phyloP scores from a whole-genome alignment of 163 green algal species.

The Scenedesmus sp. region DNA sequence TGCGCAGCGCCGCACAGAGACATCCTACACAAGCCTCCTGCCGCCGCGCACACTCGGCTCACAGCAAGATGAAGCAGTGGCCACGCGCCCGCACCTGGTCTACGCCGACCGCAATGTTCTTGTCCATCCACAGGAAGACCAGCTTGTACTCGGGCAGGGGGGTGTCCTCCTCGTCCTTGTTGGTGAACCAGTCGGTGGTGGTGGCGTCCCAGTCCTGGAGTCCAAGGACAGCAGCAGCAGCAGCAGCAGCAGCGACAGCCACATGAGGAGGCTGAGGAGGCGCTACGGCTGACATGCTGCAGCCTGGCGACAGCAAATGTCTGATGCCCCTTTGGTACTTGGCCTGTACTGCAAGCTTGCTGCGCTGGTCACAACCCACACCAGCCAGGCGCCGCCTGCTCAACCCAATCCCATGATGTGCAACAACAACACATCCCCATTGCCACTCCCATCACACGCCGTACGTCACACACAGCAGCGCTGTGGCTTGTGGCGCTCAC shows the following conservation, averaged over 20 bases:
- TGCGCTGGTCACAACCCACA: no score
- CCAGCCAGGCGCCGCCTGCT: no score
- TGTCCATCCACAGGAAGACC: constrained; percentile 94
- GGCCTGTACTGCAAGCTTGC: no score
- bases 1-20: no score
- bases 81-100: constrained; percentile 83
- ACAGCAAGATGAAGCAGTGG: neutral
- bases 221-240: neutral
- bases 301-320: no score
- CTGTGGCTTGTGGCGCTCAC: no score
- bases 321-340: no score
- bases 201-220: constrained; percentile 69
- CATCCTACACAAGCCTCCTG: no score
- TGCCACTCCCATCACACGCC: no score
- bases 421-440: no score
- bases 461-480: neutral
- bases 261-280: neutral
- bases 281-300: neutral
- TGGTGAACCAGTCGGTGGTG: constrained; percentile 73
- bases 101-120: constrained; percentile 89
- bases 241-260: neutral
- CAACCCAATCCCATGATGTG: no score
- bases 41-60: no score
- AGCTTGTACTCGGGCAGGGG: constrained; percentile 80
- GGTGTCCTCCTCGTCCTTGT: constrained; percentile 67